Percentiles rank a stretch among this genome's conserved stretches.
phyloP scores from a whole-genome alignment of 148 eudicot genomes.

The Polygonum maritimum region DNA sequence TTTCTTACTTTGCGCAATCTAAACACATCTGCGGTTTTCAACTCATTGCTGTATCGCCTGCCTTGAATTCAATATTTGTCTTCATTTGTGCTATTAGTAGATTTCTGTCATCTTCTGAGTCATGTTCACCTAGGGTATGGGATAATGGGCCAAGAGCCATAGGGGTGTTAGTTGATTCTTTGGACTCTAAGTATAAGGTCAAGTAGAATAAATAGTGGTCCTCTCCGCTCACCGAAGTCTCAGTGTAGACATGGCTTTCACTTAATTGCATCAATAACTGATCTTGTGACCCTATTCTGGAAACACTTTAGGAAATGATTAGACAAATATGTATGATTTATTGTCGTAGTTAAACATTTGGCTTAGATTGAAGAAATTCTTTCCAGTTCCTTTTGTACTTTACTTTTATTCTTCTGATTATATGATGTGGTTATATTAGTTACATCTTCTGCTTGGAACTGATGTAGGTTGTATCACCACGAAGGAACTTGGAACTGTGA shows the following conservation, averaged over 20 bases:
- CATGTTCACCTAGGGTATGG: background rate
- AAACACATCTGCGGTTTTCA: background rate
- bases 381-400: background rate
- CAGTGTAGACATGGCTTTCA: background rate
- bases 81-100: background rate
- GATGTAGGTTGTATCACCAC: constrained; percentile 32
- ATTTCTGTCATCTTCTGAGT: background rate
- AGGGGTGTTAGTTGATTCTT: background rate
- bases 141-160: background rate
- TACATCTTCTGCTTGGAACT: background rate
- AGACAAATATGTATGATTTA: background rate
- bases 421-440: background rate
- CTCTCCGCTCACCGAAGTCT: background rate
- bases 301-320: background rate
- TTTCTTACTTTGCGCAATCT: background rate
- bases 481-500: constrained; percentile 38
- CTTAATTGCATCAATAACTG: background rate
- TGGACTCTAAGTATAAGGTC: background rate
- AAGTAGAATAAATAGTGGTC: background rate
- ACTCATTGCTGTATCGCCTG: background rate
- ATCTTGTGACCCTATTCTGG: background rate
- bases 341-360: background rate
- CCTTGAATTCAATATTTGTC: background rate
- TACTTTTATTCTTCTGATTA: background rate
- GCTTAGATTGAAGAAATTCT: background rate